phyloP scores from a whole-genome alignment of 495 filamentous ascomycete genomes.

The Schizothecium vesticola region DNA sequence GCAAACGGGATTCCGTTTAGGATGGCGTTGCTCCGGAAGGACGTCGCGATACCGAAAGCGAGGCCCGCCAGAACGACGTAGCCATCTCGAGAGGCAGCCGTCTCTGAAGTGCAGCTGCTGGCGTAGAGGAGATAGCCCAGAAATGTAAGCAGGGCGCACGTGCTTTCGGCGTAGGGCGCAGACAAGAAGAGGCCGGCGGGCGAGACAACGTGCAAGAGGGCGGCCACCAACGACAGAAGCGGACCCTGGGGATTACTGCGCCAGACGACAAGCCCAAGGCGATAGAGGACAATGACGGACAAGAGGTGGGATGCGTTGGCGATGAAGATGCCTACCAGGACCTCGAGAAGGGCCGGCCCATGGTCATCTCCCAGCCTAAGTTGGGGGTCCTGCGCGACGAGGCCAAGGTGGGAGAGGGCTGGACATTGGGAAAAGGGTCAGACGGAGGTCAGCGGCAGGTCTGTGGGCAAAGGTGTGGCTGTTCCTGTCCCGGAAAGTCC shows the following conservation, averaged over 20 bases:
- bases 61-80: conserved; percentile 53
- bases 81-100: conserved; percentile 32
- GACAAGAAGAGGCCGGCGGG: conserved; percentile 88
- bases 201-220: conserved; percentile 71
- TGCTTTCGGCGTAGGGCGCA: conserved; percentile 76
- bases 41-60: conserved; percentile 67
- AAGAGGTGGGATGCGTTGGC: conserved; percentile 69
- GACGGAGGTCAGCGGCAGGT: not conserved
- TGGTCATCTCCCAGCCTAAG: not conserved
- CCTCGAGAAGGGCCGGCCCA: conserved; percentile 13
- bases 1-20: conserved; percentile 65
- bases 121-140: conserved; percentile 65
- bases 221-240: conserved; percentile 58
- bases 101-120: conserved; percentile 37
- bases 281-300: conserved; percentile 66
- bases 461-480: not conserved
- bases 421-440: not conserved
- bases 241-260: conserved; percentile 23
- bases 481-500: not conserved
- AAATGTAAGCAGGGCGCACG: conserved; percentile 76
- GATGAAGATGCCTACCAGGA: conserved; percentile 54
- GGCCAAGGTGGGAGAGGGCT: conserved; percentile 8
- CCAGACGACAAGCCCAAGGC: conserved; percentile 46
- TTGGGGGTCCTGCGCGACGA: not conserved
- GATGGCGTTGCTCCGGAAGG: conserved; percentile 80